Base-by-base conservation (phyloP, 2,329 filamentous ascomycete genomes). In the Lasiodiplodia citricola region DNA sequence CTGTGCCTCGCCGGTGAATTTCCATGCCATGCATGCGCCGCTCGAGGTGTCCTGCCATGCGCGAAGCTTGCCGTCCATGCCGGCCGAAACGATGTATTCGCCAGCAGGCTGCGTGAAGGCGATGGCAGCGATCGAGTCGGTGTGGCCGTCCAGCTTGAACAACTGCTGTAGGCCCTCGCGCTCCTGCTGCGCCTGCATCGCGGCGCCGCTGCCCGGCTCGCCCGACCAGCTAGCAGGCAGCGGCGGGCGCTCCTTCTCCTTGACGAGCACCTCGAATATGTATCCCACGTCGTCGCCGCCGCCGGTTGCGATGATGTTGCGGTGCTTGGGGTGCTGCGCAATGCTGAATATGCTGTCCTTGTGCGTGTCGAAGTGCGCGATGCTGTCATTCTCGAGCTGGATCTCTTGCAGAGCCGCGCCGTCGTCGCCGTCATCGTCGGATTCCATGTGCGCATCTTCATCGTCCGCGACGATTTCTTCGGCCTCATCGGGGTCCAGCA, bases 271-370 rank as follows among this genome's bases (percentile, higher is more conserved):
- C 80, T 97, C 92, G 78, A 96, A 90, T 16, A 99, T 87, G 82
- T 95, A 97, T 66, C 92, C 94, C 23, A 91, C 90, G 70, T 97
- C 96, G 75, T 92, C 91, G 44, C 90, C 91, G 72, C 94, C 96
- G 70, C 96, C 96, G 0, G 96, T 97, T 3, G 94, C 91, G 70
- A 98, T 85, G 70, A 98, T 89, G 23, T 90, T 86, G 6, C 91
- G 88, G 76, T 92, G 86, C 7, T 89, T 84, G 4, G 96, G 96
- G 79, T 99, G 96, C 79, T 97, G 93, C 21, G 95, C 93, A 78
- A 99, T 96, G 81, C 92, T 90, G 84, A 97, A 99, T 76, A 99
- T 92, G 70, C 91, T 94, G 86, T 97, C 94, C 74, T 90, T 91
- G 83, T 97, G 93, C 44, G 83, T 81, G 83, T 98, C 96, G 77